Evolutionary conservation across 2,329 filamentous ascomycete species (phyloP), one percentile per base, ranked within the genome.

Genomic region (Elsinoe necatrix): DNA sequence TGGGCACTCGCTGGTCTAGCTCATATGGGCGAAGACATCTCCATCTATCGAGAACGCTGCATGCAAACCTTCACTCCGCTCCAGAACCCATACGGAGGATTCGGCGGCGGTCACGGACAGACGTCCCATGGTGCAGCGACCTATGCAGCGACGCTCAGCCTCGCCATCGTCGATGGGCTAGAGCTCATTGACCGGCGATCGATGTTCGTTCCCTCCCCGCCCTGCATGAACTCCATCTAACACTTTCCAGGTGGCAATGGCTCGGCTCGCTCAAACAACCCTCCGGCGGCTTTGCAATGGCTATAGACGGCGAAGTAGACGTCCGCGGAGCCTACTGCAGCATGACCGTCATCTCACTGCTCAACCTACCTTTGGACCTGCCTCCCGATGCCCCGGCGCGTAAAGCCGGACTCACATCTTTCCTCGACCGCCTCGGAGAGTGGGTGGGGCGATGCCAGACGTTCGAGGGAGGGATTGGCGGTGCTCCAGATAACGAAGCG

Each of bases 301-400:
- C 84, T 54, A 73, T 86, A 51, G 89, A 87, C 59, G 93, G 91
- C 58, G 93, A 98, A 73, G 86, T 93, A 72, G 93, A 98, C 71
- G 87, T 96, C 63, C 89, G 89, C 68, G 93, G 92, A 60, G 91
- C 90, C 55, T 98, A 95, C 74, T 96, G 91, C 73, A 89, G 90
- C 50, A 80, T 92, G 67, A 85, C 92, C 57, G 80, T 95, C 56
- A 83, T 96, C 63, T 87, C 87, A 7, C 76, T 97, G 45, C 80
- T 97, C 56, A 83, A 89, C 67, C 75, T 98, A 48, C 93, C 93
- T 14, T 78, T 95, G 51, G 81, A 88, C 56, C 77, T 97, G 56
- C 85, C 89, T 34, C 76, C 77, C 41, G 84, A 89, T 64, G 84
- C 87, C 34, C 84, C 86, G 62, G 87, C 81, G 18, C 73, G 82